Conservation (phyloP, 2,329 filamentous ascomycete genomes). For the Cordyceps javanica region DNA sequence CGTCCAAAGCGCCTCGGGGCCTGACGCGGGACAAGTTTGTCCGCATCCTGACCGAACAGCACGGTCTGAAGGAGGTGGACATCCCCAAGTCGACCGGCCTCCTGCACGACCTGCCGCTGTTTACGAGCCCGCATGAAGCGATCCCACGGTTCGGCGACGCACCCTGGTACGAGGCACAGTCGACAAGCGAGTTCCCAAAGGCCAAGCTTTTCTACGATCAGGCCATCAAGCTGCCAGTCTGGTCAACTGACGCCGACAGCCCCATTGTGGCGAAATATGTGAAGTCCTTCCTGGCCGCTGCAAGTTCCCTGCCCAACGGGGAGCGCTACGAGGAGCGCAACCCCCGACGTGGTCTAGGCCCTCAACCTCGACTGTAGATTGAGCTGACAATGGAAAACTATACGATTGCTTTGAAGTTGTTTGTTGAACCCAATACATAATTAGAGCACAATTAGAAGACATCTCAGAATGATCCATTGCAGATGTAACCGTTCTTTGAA, state of each 20-base stretch:
- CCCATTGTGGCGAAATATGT: not conserved
- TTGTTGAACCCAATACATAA: no score
- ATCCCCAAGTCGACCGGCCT: slow-evolving; percentile 10
- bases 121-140: not conserved
- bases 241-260: not conserved
- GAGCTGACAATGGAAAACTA: no score
- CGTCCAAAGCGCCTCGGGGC: not conserved
- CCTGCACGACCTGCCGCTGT: slow-evolving; percentile 7
- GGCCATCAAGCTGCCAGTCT: slow-evolving; percentile 13
- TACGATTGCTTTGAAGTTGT: no score
- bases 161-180: not conserved
- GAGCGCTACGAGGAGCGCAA: not conserved
- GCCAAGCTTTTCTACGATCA: slow-evolving; percentile 1
- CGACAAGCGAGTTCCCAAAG: not conserved
- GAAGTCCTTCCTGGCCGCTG: not conserved
- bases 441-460: no score
- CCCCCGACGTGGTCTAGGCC: not conserved
- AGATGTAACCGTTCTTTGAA: no score
- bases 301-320: not conserved
- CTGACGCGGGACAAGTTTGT: slow-evolving; percentile 10
- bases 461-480: no score
- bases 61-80: slow-evolving; percentile 10
- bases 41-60: not conserved
- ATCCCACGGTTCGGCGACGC: not conserved
- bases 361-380: not conserved